Base-by-base conservation (phyloP, 768 basidiomycete genomes). In the Gloeophyllum trabeum region DNA sequence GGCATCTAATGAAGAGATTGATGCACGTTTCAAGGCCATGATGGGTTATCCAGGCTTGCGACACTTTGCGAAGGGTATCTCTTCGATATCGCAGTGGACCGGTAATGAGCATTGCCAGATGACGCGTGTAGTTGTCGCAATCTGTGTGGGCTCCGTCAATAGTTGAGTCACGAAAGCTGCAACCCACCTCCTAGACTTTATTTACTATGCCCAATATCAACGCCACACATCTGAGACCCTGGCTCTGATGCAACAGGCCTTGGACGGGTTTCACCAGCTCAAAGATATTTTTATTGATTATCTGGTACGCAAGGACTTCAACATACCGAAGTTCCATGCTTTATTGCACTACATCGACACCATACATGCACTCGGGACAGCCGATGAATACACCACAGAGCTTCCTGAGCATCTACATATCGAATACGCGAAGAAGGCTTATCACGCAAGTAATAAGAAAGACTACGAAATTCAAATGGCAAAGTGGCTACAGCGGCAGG, bases 31-130 rank as follows among this genome's bases (percentile, higher is more conserved):
- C 45, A 49, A 53, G 6, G 41, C 49, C 2, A 50, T 69, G 37
- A 58, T 61, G 2, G 50, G 46, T 2, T 55, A 55, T 42, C 54
- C 53, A 21, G 52, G 54, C 0, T 48, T 70, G 1, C 61, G 62
- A 0, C 61, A 66, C 37, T 71, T 73, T 56, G 57, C 56, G 24
- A 63, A 61, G 5, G 69, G 70, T 0, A 67, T 74, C 16, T 65
- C 61, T 0, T 24, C 46, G 0, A 49, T 65, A 1, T 54, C 62
- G 5, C 67, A 71, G 42, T 66, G 63, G 64, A 69, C 68, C 0
- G 70, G 69, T 2, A 58, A 49, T 0, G 67, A 74, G 48, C 55
- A 63, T 42, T 65, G 67, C 39, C 50, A 57, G n/a, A 56, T 57
- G 47, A 50, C 53, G 46, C 47, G 53, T 25, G 43, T 56, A 0